Base-by-base conservation (phyloP, 768 basidiomycete genomes). In the Tylopilus balloui region DNA sequence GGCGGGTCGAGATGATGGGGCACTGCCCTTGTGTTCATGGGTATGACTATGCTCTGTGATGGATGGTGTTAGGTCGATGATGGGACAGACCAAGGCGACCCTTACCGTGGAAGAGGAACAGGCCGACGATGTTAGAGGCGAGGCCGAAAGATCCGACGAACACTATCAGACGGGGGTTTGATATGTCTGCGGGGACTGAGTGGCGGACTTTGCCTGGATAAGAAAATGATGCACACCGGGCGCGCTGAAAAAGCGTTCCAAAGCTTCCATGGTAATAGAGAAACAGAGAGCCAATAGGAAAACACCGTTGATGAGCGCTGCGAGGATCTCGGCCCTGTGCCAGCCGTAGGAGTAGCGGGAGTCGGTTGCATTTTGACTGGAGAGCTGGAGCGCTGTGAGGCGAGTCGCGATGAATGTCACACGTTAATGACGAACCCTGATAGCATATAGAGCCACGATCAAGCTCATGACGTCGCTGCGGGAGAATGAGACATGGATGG, bases 251-350 rank as follows among this genome's bases (percentile, higher is more conserved):
- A 97, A 92, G 34, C 96, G 80, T 54, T 89, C 83, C 39, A 98
- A 69, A 6, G 96, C 94, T 65, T 99, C 95, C 58, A 98, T 72
- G 39, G 80, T 84, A 56, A 99, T 97, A 6, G 93, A 92, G 70
- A 98, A 93, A 71, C 96, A 99, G 1, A 98, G 80, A 0, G 96
- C 96, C 36, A 97, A 78, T 6, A 99, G 80, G 73, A 98, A 98
- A 47, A 98, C 92, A 44, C 96, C 96, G 61, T 99, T 99, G 57
- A 98, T 72, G 38, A 98, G 76, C 0, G 96, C 96, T 19, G 93
- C 94, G 7, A 97, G 78, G 53, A 96, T 94, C 64, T 96, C 94
- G 15, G 96, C 96, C 53, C 96, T 78, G 69, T 98, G 94, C 95
- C 94, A 98, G n/a, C 94, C 95, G 65, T 98, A 98, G 5, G 95